These are phyloP conservation scores for Fraxinus angustifolia DNA, from an alignment of 305 asterid genomes.

Conservation along the genomic window DNA sequence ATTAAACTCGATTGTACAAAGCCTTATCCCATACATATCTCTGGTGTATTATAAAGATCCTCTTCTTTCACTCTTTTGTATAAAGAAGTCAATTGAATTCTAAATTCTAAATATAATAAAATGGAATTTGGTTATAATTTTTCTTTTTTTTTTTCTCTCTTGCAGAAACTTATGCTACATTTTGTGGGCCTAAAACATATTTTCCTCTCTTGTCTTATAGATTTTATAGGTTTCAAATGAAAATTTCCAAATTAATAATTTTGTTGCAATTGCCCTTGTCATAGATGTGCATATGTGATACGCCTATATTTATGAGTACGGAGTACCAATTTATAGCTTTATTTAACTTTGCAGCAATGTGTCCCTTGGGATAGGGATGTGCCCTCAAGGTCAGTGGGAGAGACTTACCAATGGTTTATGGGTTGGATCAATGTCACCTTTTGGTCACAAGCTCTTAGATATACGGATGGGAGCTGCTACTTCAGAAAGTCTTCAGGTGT, in stretches of 20 bases:
- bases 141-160: not conserved
- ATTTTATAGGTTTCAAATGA: not conserved
- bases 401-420: conserved; percentile 62
- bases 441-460: conserved; percentile 73
- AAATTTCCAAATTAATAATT: conserved; percentile 12
- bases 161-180: not conserved
- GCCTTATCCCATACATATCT: not conserved
- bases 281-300: not conserved
- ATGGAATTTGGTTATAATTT: not conserved
- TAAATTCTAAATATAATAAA: not conserved
- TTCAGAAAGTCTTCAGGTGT: conserved; percentile 56
- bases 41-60: not conserved
- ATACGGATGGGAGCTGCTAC: conserved; percentile 53
- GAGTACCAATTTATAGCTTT: conserved; percentile 2
- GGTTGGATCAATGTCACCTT: conserved; percentile 82
- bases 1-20: not conserved
- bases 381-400: conserved; percentile 72
- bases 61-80: not conserved
- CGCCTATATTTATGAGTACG: not conserved
- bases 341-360: conserved; percentile 52
- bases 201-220: not conserved
- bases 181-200: conserved; percentile 3
- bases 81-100: not conserved
- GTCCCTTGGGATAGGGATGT: conserved; percentile 75
- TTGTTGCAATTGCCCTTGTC: not conserved